Base-by-base conservation (phyloP, 2,329 filamentous ascomycete genomes). In the Shiraia bambusicola region DNA sequence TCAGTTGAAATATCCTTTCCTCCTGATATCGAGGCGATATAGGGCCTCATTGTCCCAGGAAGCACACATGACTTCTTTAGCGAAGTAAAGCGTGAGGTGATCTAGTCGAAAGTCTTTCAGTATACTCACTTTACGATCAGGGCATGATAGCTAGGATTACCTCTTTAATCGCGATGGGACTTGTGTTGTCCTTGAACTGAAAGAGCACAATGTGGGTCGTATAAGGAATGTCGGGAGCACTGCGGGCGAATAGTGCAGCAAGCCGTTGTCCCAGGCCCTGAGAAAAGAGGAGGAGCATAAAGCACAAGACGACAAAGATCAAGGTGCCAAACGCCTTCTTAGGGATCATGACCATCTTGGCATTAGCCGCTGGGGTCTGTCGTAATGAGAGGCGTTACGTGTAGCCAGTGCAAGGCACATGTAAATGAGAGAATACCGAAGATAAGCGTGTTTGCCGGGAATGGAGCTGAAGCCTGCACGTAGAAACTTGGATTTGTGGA, bases 1-100 rank as follows among this genome's bases (percentile, higher is more conserved):
- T 67, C 63, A 40, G 45, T 58, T n/a, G 64, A 66, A 19, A 54
- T 66, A 33, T 66, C 63, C 30, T 49, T 63, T 15, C 63, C 63
- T 29, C 63, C 63, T 6, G 59, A 51, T 19, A 65, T 54, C 4
- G 59, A 64, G 9, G 55, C 28, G 19, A 67, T 61, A 28, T 67
- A 67, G 2, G 56, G 56, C 8, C 43, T 42, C 5, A 36, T 29
- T 15, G 59, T 62, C 17, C 42, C 52, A 11, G 61, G 62, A 40
- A 63, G 58, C 11, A 60, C 44, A 42, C 63, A 67, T 11, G 47
- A 29, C 28, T 64, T 63, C 45, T 63, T 59, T 36, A 67, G 30
- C 1, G 52, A 53, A 28, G 65, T 48, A 49, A 67, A 63, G 19
- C 54, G 56, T 6, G 57, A 58, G 11, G 55, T 59, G 17, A 65